phyloP scores from a whole-genome alignment of 768 basidiomycete species.

The Lactarius pseudohatsudake region DNA sequence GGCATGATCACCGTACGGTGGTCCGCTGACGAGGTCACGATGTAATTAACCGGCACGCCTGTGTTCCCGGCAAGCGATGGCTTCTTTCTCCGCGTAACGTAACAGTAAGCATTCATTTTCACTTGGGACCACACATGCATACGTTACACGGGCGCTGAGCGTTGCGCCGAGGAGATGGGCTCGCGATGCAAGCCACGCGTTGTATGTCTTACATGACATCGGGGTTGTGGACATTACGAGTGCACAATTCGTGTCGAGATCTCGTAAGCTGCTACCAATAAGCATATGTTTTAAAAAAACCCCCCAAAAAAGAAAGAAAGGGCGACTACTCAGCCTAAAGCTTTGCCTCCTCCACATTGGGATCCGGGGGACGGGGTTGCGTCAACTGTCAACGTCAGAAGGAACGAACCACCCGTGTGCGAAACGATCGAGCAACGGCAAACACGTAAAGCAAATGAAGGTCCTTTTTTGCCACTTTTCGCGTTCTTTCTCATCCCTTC shows the following conservation, averaged over 20 bases:
- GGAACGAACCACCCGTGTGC: background rate
- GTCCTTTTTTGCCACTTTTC: background rate
- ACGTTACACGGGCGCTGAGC: background rate
- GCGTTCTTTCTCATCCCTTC: background rate
- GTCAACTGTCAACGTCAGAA: conserved; percentile 2
- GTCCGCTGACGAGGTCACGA: conserved; percentile 22
- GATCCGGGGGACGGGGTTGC: background rate
- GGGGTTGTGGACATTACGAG: background rate
- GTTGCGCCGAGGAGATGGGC: background rate
- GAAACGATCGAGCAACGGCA: background rate
- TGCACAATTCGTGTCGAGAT: background rate
- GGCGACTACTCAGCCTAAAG: background rate
- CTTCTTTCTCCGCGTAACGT: background rate
- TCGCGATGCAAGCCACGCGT: background rate
- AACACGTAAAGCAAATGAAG: background rate
- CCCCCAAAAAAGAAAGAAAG: background rate
- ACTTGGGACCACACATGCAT: background rate
- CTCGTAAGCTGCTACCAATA: background rate
- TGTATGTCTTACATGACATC: background rate
- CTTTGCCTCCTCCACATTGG: background rate
- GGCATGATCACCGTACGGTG: background rate
- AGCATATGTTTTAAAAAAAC: background rate
- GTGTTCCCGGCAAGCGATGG: background rate
- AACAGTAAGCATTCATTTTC: background rate
- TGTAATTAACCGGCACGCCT: background rate